phyloP scores from a whole-genome alignment of 371 early-diverging fungal genomes.

The Quaeritorhiza haematococci region DNA sequence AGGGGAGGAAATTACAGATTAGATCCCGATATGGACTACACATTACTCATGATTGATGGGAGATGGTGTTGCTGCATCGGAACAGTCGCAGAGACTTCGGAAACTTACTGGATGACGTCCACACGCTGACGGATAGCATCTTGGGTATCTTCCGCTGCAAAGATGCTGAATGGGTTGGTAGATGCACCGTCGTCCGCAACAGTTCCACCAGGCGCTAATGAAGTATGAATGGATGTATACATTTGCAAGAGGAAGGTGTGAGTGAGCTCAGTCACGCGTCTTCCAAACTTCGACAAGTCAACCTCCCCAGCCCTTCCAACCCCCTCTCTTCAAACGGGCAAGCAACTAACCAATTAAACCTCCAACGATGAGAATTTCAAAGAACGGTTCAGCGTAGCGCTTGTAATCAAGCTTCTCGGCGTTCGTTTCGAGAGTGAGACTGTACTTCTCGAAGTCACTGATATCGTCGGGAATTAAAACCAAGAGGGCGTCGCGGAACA shows the following conservation, averaged over 20 bases:
- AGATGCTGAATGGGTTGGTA: constrained; percentile 81
- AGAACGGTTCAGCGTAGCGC: constrained; percentile 88
- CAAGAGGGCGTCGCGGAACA: constrained; percentile 42
- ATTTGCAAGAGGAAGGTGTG: too few relatives aligned
- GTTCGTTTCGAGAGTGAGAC: constrained; percentile 71
- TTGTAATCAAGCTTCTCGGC: constrained; percentile 87
- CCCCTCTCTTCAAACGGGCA: not conserved
- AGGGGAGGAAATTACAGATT: not conserved
- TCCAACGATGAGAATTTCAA: constrained; percentile 86
- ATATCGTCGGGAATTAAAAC: constrained; percentile 28
- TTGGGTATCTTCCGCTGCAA: constrained; percentile 65
- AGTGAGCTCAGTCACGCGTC: constrained; percentile 2
- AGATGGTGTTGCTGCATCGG: not conserved
- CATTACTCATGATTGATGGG: too few relatives aligned
- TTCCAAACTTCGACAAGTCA: not conserved
- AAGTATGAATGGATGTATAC: too few relatives aligned
- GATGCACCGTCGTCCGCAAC: constrained; percentile 73
- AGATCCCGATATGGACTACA: too few relatives aligned
- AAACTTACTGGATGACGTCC: constrained; percentile 58
- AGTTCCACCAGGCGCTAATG: constrained; percentile 81
- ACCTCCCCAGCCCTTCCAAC: constrained; percentile 1
- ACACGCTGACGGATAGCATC: constrained; percentile 69
- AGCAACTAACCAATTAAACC: constrained; percentile 70
- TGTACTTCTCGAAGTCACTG: constrained; percentile 59
- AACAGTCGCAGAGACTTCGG: not conserved